Evolutionary conservation across 805 yeast genomes (phyloP).

Genomic region (Candida silvicultrix): DNA sequence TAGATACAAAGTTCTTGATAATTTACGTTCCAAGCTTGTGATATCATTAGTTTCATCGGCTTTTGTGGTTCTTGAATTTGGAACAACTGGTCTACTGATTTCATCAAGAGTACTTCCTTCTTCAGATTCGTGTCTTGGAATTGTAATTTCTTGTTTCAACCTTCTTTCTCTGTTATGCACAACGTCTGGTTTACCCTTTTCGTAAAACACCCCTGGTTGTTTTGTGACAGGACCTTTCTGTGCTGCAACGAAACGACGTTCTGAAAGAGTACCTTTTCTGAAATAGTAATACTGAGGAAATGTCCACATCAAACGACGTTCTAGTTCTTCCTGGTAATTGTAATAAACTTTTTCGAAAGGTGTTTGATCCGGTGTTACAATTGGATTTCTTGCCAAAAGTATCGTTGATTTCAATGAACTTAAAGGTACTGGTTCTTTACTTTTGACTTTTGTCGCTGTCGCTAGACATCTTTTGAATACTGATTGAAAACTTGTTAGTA

Average conservation of each 20-base stretch:
- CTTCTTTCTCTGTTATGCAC: slow-evolving; percentile 87
- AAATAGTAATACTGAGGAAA: slow-evolving; percentile 92
- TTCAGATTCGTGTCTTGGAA: slow-evolving; percentile 49
- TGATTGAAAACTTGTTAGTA: background rate
- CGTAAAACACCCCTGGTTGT: slow-evolving; percentile 71
- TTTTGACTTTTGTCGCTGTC: slow-evolving; percentile 11
- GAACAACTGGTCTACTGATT: slow-evolving; percentile 60
- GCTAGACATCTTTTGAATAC: slow-evolving; percentile 18
- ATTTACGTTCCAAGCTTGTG: slow-evolving; percentile 68
- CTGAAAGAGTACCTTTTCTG: slow-evolving; percentile 84
- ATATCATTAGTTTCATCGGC: slow-evolving; percentile 65
- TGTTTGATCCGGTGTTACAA: slow-evolving; percentile 71
- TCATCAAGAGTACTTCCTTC: slow-evolving; percentile 40
- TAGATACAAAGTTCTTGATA: slow-evolving; percentile 76
- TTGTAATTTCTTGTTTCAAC: slow-evolving; percentile 64
- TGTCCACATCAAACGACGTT: slow-evolving; percentile 93
- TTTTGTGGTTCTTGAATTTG: slow-evolving; percentile 65
- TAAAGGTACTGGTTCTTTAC: slow-evolving; percentile 10
- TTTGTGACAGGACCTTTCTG: slow-evolving; percentile 71
- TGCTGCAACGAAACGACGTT: slow-evolving; percentile 67
- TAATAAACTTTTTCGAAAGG: slow-evolving; percentile 72
- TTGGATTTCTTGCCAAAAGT: slow-evolving; percentile 74
- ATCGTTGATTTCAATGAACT: slow-evolving; percentile 38
- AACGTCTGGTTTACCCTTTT: slow-evolving; percentile 80
- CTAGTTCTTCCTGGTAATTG: slow-evolving; percentile 78